Conservation (phyloP, 345 rosid genomes). For the Cardiospermum halicacabum region DNA sequence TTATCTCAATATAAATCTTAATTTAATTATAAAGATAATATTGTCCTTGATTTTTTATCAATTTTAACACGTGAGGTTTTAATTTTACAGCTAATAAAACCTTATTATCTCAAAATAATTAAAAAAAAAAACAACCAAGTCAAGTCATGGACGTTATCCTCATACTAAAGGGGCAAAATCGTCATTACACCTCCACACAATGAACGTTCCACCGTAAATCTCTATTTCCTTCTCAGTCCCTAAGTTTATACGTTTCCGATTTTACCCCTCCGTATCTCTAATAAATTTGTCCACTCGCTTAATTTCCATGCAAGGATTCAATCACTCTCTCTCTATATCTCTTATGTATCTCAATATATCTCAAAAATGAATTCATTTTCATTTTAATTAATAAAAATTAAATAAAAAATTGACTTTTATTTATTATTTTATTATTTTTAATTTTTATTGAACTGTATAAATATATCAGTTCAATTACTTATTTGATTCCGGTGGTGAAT, state of each 20-base stretch:
- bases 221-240: neutral
- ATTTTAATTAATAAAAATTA: neutral
- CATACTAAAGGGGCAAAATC: neutral
- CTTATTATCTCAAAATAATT: neutral
- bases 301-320: slow-evolving; percentile 17
- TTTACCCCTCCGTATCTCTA: slow-evolving; percentile 1
- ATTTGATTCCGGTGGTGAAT: too few relatives aligned
- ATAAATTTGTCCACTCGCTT: slow-evolving; percentile 1
- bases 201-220: slow-evolving; percentile 19
- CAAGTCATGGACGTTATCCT: slow-evolving; percentile 17
- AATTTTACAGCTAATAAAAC: too few relatives aligned
- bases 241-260: neutral
- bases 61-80: too few relatives aligned
- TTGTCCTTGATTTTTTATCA: too few relatives aligned
- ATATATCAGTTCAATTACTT: too few relatives aligned
- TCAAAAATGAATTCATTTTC: neutral
- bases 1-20: too few relatives aligned
- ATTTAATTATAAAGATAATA: too few relatives aligned
- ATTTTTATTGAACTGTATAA: too few relatives aligned
- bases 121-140: neutral
- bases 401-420: too few relatives aligned
- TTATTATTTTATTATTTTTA: too few relatives aligned
- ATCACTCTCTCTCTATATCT: neutral
- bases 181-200: neutral
- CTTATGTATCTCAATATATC: neutral